Base-by-base conservation (phyloP, 805 yeast species). In the Candida nanaspora region DNA sequence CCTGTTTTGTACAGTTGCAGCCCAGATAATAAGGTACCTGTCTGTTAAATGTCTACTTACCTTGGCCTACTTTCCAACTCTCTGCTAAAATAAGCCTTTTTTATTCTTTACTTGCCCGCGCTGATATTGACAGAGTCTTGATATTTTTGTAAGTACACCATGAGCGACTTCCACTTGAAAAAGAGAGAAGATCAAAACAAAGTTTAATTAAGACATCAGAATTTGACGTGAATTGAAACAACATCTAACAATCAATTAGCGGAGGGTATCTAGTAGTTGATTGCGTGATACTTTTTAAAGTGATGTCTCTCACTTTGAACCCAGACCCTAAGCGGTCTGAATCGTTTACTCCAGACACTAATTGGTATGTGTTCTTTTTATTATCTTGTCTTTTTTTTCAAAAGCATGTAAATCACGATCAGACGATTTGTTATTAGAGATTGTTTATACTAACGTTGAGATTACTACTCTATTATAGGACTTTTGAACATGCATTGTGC, bases 401-500 rank as follows among this genome's bases (percentile, higher is more conserved):
- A 30, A n/a, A n/a, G n/a, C n/a, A n/a, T n/a, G n/a, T n/a, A n/a
- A n/a, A n/a, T n/a, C n/a, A n/a, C n/a, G n/a, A n/a, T n/a, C n/a
- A n/a, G n/a, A n/a, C n/a, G n/a, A n/a, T n/a, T n/a, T n/a, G n/a
- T n/a, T n/a, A n/a, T n/a, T n/a, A n/a, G n/a, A n/a, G n/a, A n/a
- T n/a, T n/a, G n/a, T n/a, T n/a, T n/a, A n/a, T n/a, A n/a, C n/a
- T n/a, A n/a, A n/a, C n/a, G n/a, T n/a, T n/a, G n/a, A n/a, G 19
- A 22, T 5, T 16, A n/a, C n/a, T 10, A 7, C n/a, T 19, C 10
- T 15, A 14, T 6, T 25, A 8, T 16, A 45, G 57, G 57, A 52
- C 52, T 2, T 45, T 51, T 34, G 57, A 47, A 22, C 53, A 51
- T 36, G 49, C 51, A 6, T 40, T 47, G n/a, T n/a, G 28, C 43